Base-by-base conservation (phyloP, 305 asterid species). In the Withania somnifera region DNA sequence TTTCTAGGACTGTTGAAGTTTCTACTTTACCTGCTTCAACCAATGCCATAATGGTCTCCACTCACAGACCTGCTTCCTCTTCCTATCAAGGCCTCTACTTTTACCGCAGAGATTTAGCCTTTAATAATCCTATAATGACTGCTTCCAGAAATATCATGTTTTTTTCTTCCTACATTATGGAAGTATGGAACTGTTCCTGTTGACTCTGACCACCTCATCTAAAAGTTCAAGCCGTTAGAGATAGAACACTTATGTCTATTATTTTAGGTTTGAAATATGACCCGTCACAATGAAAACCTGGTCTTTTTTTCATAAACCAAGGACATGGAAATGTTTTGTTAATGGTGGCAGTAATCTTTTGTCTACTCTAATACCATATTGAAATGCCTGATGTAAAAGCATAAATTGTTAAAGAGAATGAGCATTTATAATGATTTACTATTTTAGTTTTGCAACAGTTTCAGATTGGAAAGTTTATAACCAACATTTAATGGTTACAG, bases 1-100 rank as follows among this genome's bases (percentile, higher is more conserved):
- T 83, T 78, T 87, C 92, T 14, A 77, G 42, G 77, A 63, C 88
- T 2, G 24, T 28, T 8, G 77, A 51, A 73, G 84, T 24, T 84
- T 91, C 95, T 69, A 57, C 34, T 24, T 24, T 51, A 38, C 30
- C 28, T 57, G 75, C 60, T 26, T 17, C 40, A 38, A 40, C 32
- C 28, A 34, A 80, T 4, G 24, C 61, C 78, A 80, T 64, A 54
- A 13, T 45, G 42, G 84, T 90, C 15, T 87, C 90, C 89, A 88
- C 92, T 87, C 86, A 90, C 52, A 92, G 86, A 85, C 11, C 53
- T 19, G 19, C 52, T 36, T 67, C 77, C 11, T 19, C 77, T 68
- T 68, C 32, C 42, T 47, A 47, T 47, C 24, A 9, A 71, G 58
- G 24, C 0, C 38, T 40, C 78, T 42, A 69, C 34, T 40, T 69